Conservation (phyloP, 148 eudicot genomes). For the Chenopodium suecicum region DNA sequence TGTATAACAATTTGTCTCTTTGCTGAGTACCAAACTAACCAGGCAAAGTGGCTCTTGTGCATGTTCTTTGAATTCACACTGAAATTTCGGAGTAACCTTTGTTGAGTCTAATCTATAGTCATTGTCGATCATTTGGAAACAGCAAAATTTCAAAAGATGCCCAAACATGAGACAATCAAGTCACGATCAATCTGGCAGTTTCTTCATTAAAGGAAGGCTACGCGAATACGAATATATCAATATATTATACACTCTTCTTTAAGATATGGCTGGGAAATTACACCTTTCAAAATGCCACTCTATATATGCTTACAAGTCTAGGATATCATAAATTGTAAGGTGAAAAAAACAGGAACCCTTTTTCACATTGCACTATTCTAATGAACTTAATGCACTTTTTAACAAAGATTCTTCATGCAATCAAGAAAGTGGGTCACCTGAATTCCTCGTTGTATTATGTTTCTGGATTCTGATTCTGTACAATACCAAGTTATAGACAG, state of each 20-base stretch:
- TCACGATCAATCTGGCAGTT: neutral
- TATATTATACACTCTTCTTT: slow-evolving; percentile 18
- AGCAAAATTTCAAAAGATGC: neutral
- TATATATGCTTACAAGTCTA: slow-evolving; percentile 21
- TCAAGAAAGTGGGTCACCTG: neutral
- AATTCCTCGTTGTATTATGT: neutral
- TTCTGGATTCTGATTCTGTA: slow-evolving; percentile 30
- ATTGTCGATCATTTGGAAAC: neutral
- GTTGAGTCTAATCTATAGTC: neutral
- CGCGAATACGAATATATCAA: neutral
- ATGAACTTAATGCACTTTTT: slow-evolving; percentile 12
- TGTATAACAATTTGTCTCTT: too few species aligned
- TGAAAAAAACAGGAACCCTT: neutral
- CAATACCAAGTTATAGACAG: slow-evolving; percentile 9
- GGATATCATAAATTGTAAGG: neutral
- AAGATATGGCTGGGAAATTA: neutral
- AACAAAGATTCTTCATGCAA: slow-evolving; percentile 10
- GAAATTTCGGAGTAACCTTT: neutral
- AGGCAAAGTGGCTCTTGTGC: neutral
- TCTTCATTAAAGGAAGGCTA: neutral
- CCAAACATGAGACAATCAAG: neutral
- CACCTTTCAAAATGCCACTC: slow-evolving; percentile 17
- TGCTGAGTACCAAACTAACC: neutral
- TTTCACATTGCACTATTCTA: slow-evolving; percentile 2
- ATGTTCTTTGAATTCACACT: neutral